phyloP scores from a whole-genome alignment of 352 stramenopile species.

The Peronosclerospora sorghi region DNA sequence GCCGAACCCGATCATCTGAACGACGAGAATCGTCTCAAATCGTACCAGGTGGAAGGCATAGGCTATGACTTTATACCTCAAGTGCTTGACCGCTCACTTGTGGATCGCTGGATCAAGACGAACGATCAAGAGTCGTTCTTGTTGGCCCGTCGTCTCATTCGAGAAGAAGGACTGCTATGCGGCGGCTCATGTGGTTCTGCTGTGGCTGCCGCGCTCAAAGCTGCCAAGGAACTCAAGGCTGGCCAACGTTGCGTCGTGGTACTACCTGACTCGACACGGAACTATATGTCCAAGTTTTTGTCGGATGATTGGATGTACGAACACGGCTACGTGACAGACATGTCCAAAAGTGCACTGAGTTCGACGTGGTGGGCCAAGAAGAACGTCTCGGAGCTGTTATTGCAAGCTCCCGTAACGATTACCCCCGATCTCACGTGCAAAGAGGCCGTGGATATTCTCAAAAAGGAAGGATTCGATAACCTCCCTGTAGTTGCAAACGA shows the following conservation, averaged over 20 bases:
- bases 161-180: conserved; percentile 91
- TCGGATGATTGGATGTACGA: conserved; percentile 93
- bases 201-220: conserved; percentile 73
- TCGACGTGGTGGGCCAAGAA: conserved; percentile 93
- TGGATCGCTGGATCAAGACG: conserved; percentile 93
- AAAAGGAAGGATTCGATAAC: conserved; percentile 86
- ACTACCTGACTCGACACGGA: conserved; percentile 91
- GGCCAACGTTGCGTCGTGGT: conserved; percentile 92
- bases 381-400: conserved; percentile 79
- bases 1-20: conserved; percentile 89
- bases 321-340: conserved; percentile 69
- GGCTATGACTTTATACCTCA: conserved; percentile 96
- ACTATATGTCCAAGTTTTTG: conserved; percentile 98
- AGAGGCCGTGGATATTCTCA: conserved; percentile 90
- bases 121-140: conserved; percentile 90
- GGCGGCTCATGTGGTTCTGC: conserved; percentile 90
- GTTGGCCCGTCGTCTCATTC: conserved; percentile 89
- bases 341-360: conserved; percentile 66
- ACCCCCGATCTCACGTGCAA: conserved; percentile 85
- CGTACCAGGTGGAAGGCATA: conserved; percentile 94
- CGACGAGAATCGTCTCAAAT: conserved; percentile 82
- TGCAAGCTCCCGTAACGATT: conserved; percentile 88
- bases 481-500: conserved; percentile 67
- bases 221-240: conserved; percentile 74
- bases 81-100: conserved; percentile 88